Conservation (phyloP, 2,329 filamentous ascomycete species). For the Metarhizium humberi region DNA sequence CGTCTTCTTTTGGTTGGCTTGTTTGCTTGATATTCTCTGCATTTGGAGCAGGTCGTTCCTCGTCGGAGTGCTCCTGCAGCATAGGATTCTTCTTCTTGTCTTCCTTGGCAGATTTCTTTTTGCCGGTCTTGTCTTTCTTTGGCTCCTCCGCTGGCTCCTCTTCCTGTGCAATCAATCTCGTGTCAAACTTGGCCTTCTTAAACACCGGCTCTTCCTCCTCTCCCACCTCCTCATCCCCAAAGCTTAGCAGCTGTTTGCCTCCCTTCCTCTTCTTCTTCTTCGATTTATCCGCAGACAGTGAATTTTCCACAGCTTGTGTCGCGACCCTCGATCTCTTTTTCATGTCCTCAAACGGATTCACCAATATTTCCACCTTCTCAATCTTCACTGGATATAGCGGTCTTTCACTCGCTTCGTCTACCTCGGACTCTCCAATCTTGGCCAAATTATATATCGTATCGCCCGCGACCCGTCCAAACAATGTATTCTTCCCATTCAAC, state of each 20-base stretch:
- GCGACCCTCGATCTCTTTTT: slow-evolving; percentile 55
- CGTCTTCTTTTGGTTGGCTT: background rate
- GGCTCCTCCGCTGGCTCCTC: slow-evolving; percentile 21
- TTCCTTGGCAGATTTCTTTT: slow-evolving; percentile 21
- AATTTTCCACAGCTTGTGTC: slow-evolving; percentile 31
- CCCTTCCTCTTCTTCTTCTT: slow-evolving; percentile 64
- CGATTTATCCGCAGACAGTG: slow-evolving; percentile 32
- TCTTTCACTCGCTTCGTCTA: slow-evolving; percentile 68
- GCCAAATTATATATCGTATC: slow-evolving; percentile 94
- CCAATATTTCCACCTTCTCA: slow-evolving; percentile 61
- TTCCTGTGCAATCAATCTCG: slow-evolving; percentile 58
- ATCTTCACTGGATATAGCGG: slow-evolving; percentile 82
- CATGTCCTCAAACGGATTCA: slow-evolving; percentile 80
- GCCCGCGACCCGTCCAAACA: slow-evolving; percentile 86
- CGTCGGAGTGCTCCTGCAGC: slow-evolving; percentile 12
- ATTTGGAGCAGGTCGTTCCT: background rate
- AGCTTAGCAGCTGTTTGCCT: slow-evolving; percentile 70
- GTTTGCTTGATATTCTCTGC: background rate
- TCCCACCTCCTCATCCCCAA: slow-evolving; percentile 57
- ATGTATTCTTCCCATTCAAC: slow-evolving; percentile 79
- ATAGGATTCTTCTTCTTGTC: slow-evolving; percentile 17
- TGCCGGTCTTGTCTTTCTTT: slow-evolving; percentile 15
- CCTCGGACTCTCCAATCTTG: slow-evolving; percentile 83
- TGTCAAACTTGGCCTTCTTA: slow-evolving; percentile 74
- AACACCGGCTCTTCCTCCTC: slow-evolving; percentile 42